Evolutionary conservation across 108 stramenopile species (phyloP), one percentile per base, ranked within the genome.

Genomic region (Skeletonema costatum): DNA sequence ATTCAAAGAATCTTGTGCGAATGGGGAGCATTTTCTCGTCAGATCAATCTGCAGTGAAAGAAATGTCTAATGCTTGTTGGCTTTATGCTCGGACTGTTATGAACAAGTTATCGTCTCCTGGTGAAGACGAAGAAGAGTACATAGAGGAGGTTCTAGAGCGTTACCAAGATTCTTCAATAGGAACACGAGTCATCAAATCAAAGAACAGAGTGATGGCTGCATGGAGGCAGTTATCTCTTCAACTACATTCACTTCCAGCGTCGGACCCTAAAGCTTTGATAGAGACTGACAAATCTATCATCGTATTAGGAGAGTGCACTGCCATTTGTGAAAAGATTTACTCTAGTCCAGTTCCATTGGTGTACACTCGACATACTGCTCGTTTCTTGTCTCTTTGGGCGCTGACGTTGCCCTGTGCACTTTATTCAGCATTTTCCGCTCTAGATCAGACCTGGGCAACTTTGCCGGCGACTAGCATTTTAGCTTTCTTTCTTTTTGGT

Each of bases 361-460:
- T 91, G 35, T 89, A 89, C 74, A 85, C 85, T 0, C 88, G 88
- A 36, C 92, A 90, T 62, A 88, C 92, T 7, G 87, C 90, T 13
- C 77, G 92, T n/a, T 92, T 87, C 61, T 60, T 90, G 29, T 56
- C 76, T 11, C 29, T 86, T 6, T 93, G 88, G 87, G 50, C 82
- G 11, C 56, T 90, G 17, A 30, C 81, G 12, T 69, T 93, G 38
- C 92, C 92, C n/a, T 70, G 83, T 44, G 89, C 70, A 65, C 66
- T 93, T 56, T 93, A 90, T 75, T 50, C 53, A 63, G 32, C 77
- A 16, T 87, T 92, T 48, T 29, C 8, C 2, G 50, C 31, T 1
- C 29, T 32, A 14, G 44, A 66, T 16, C 17, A 73, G 8, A 33
- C n/a, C 14, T 76, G 63, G 70, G 76, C 64, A 32, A 64, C 83